Evolutionary conservation across 2,329 filamentous ascomycete genomes (phyloP), one percentile per base, ranked within the genome.

Genomic region (Fusarium euwallaceae): DNA sequence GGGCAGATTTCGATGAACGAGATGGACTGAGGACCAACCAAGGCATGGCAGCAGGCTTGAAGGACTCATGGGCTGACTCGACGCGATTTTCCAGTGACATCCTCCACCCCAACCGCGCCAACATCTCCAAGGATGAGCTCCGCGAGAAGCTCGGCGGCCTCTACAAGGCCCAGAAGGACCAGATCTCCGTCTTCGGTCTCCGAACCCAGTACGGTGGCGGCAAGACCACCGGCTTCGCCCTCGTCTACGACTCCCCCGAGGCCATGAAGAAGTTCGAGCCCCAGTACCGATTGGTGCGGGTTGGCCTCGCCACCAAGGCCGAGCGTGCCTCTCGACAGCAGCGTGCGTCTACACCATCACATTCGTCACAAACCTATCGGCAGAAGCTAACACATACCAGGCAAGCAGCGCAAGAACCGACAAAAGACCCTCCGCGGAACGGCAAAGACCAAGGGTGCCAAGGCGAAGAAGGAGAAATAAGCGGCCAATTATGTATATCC

Each of bases 371-470:
- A 17, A 41, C 4, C 2, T 8, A 41, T 32, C 9, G 37, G 14
- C 37, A 41, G 20, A 20, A 45, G 24, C 24, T 67, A 53, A 51
- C 34, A 61, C 45, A 27, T 70, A 81, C 90, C 88, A 98, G 96
- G 96, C 93, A 99, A 99, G 92, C 97, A 98, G 91, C 94, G 97
- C 91, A 99, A 99, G 95, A 99, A 99, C 94, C 92, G 96, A 87
- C 92, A 94, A 89, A 98, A 99, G 95, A 97, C 96, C 86, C 93
- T 98, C 87, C 94, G 97, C 82, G 97, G 97, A 86, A 97, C 95
- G 83, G 96, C 95, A 84, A 99, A 99, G 95, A 92, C 92, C 91
- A 98, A 98, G 94, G 95, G 95, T 87, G 93, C 92, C 85, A 92
- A 92, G 90, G 91, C 93, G 88, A 97, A 97, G 92, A 97, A 98